phyloP scores from a whole-genome alignment of 805 yeast species.

The Lipomyces orientalis region DNA sequence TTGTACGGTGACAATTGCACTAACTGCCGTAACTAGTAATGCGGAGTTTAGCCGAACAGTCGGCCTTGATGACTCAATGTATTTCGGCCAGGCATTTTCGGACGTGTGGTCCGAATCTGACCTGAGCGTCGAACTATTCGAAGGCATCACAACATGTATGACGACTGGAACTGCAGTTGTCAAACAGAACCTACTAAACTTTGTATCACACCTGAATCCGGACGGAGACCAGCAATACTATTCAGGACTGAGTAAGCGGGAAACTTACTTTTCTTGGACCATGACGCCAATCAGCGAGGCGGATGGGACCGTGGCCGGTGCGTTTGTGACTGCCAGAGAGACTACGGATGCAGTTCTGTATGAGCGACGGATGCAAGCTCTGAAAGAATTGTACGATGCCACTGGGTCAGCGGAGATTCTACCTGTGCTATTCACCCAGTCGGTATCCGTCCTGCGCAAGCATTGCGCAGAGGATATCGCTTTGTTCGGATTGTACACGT shows the following conservation, averaged over 20 bases:
- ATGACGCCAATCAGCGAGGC: constrained; percentile 35
- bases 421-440: constrained; percentile 23
- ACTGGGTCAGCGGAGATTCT: constrained; percentile 28
- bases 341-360: constrained; percentile 42
- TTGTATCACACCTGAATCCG: constrained; percentile 8
- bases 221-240: constrained; percentile 1
- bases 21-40: constrained; percentile 19
- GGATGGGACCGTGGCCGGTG: constrained; percentile 42
- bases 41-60: constrained; percentile 25
- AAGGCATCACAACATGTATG: constrained; percentile 27
- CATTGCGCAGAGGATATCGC: constrained; percentile 35
- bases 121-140: constrained; percentile 23
- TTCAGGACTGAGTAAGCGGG: constrained; percentile 13
- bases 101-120: constrained; percentile 29
- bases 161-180: constrained; percentile 19
- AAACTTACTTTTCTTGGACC: constrained; percentile 32
- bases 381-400: constrained; percentile 33
- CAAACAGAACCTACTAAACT: constrained; percentile 21
- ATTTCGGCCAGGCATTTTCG: constrained; percentile 26
- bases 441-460: constrained; percentile 27
- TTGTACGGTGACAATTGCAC: neutral
- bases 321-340: constrained; percentile 35
- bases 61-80: constrained; percentile 21
- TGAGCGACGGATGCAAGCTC: constrained; percentile 33
- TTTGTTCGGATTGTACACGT: constrained; percentile 30